Evolutionary conservation across 768 basidiomycete species (phyloP), one percentile per base, ranked within the genome.

Genomic region (Pholiota microspora): DNA sequence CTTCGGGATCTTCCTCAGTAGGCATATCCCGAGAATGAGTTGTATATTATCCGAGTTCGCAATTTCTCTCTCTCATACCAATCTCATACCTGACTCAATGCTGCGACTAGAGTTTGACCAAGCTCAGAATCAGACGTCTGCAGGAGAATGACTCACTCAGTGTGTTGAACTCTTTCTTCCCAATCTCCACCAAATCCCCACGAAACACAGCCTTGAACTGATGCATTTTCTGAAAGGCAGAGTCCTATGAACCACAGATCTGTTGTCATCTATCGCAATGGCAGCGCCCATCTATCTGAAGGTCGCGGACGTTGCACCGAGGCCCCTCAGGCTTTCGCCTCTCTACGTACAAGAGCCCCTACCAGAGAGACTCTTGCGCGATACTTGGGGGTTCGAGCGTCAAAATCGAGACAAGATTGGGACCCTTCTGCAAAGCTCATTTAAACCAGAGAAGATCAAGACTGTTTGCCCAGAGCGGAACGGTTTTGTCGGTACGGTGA

Each of bases 231-330:
- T n/a, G n/a, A n/a, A n/a, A n/a, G n/a, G n/a, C n/a, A n/a, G n/a
- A n/a, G n/a, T n/a, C n/a, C n/a, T n/a, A n/a, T n/a, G n/a, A n/a
- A n/a, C n/a, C n/a, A n/a, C n/a, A n/a, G n/a, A n/a, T n/a, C n/a
- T n/a, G n/a, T n/a, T n/a, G n/a, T n/a, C n/a, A n/a, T n/a, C n/a
- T n/a, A n/a, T n/a, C n/a, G 29, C 12, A 6, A 49, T 49, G 48
- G 31, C 48, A 21, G 18, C 31, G 13, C 48, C 48, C 48, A 34
- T 49, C 23, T 49, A 49, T n/a, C 16, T 49, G 21, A 49, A 49
- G 34, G n/a, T 49, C 24, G 31, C 31, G 8, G 21, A 49, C n/a
- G 48, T 49, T 7, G n/a, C 10, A 4, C 46, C 46, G 15, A 27
- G 28, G 5, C 8, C 31, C 12, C 32, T 49, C 21, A 23, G 28